Evolutionary conservation across 257 asterid species (phyloP).

Genomic region (Solanum virginianum): DNA sequence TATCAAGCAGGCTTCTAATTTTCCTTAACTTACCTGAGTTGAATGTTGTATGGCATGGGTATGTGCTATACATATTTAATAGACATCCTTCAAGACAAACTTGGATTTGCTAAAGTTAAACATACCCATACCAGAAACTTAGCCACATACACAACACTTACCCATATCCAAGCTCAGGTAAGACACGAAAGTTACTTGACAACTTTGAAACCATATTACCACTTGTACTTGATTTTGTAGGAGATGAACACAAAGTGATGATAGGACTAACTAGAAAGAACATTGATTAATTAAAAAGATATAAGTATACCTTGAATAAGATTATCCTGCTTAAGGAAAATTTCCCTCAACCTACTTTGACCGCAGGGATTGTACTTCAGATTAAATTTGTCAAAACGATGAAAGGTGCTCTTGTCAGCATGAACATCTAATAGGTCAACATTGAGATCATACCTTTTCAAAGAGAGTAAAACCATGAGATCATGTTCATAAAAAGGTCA

Average conservation of each 20-base stretch:
- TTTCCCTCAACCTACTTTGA: constrained; percentile 96
- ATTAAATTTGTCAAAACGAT: constrained; percentile 97
- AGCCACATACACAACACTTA: not conserved
- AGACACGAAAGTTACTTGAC: not conserved
- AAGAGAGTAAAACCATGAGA: not conserved
- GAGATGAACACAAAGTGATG: not conserved
- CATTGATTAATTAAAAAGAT: not conserved
- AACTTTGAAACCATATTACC: not conserved
- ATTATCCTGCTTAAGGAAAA: constrained; percentile 95
- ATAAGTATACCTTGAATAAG: constrained; percentile 78
- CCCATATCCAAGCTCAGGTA: not conserved
- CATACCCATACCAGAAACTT: not conserved
- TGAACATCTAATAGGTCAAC: constrained; percentile 96
- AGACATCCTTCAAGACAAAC: not conserved
- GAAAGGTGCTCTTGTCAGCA: constrained; percentile 99
- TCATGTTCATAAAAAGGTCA: not conserved
- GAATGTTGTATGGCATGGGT: not conserved
- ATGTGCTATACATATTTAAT: not conserved
- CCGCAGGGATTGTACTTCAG: constrained; percentile 98
- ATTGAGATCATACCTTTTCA: constrained; percentile 81
- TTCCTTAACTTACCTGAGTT: not conserved
- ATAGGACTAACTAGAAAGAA: not conserved
- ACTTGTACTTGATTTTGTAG: not conserved
- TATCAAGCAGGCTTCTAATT: not conserved
- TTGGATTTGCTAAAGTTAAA: not conserved